A percentile compares a stretch with the other conserved stretches of the same genome.
phyloP scores from a whole-genome alignment of 768 basidiomycete species.

The Tubosaeta sp. region DNA sequence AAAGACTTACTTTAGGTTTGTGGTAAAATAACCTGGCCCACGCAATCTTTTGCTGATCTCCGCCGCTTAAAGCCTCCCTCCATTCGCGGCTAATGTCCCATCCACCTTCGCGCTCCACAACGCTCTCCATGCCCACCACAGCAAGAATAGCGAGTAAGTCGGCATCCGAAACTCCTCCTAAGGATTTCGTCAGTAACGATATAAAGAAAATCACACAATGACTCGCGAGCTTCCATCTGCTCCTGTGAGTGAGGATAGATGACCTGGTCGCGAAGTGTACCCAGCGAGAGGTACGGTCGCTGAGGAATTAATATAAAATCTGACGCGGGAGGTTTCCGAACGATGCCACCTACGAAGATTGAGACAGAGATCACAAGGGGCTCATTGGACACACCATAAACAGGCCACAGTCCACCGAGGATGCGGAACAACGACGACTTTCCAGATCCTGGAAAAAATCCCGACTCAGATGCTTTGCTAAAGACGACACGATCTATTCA shows the following conservation, averaged over 20 bases:
- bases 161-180: constrained; percentile 69
- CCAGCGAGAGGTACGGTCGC: constrained; percentile 89
- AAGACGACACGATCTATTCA: constrained; percentile 19
- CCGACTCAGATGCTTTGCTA: not conserved
- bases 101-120: constrained; percentile 95
- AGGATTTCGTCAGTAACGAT: constrained; percentile 4
- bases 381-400: constrained; percentile 36
- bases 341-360: constrained; percentile 52
- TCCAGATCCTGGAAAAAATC: constrained; percentile 56
- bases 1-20: constrained; percentile 66
- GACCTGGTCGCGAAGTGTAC: constrained; percentile 93
- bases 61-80: constrained; percentile 90
- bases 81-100: constrained; percentile 90
- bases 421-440: constrained; percentile 96
- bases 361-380: not conserved
- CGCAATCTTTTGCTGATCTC: constrained; percentile 95
- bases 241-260: constrained; percentile 87
- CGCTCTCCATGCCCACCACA: constrained; percentile 76
- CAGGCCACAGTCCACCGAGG: constrained; percentile 93
- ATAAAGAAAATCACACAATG: not conserved
- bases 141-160: constrained; percentile 69
- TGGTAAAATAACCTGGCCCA: constrained; percentile 98
- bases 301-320: constrained; percentile 96
- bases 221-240: constrained; percentile 76
- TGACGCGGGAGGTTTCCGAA: constrained; percentile 82